Evolutionary conservation across 441 rosid genomes (phyloP), one percentile per base, ranked within the genome.

Genomic region (Erysimum cheiri): DNA sequence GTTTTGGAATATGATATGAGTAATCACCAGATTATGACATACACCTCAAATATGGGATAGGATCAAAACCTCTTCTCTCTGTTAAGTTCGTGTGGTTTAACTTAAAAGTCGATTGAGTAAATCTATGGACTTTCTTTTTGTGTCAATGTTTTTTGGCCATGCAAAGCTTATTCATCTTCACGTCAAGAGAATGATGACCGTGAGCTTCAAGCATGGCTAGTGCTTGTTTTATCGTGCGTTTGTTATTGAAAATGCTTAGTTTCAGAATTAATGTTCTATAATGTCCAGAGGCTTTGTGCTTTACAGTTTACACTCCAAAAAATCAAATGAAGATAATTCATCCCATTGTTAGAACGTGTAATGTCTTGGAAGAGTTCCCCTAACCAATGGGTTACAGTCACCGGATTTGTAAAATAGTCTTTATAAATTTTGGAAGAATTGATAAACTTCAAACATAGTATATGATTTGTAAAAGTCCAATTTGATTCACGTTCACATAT

Each of bases 1-100:
- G 57, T 41, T 66, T 58, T 24, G 36, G 72, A 67, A 35, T 49
- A 40, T 66, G 67, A n/a, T n/a, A 11, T 60, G 39, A 73, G 49
- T 40, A 48, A 22, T 29, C 66, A 13, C 17, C 22, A 37, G 13
- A 19, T 46, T 43, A n/a, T 52, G 44, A 31, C 8, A 29, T 48
- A 5, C 24, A 70, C 44, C 17, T 52, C 43, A 31, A 53, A 13
- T 29, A 59, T 73, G 54, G 62, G 12, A 5, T 31, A 65, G 56
- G 24, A 40, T 66, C 54, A 32, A 52, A 66, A 40, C 72, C 24
- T 40, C 43, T 48, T 8, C 31, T 37, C 60, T n/a, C 26, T 72
- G 43, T 64, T 37, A 56, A 13, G 15, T 56, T 37, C 64, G 47
- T 64, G 65, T 53, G 8, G 67, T 19, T 19, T 54, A 29, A 11